These are phyloP conservation scores for Capniomyces stellatus DNA, from an alignment of 371 early-diverging fungal species.

Conservation along the genomic window DNA sequence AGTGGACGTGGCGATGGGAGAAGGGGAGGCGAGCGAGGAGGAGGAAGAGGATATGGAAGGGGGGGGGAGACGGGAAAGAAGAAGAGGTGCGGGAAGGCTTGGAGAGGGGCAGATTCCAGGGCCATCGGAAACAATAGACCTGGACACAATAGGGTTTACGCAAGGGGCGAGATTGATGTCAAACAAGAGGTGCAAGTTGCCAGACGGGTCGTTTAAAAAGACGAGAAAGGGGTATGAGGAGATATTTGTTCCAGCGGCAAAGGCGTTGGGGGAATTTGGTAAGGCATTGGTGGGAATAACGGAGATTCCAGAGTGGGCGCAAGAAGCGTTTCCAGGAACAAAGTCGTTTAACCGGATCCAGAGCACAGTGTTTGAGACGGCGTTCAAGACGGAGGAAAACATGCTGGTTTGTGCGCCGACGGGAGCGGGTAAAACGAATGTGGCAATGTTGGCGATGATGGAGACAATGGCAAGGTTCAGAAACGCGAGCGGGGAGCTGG, in stretches of 20 bases:
- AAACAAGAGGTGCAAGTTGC: slow-evolving; percentile 82
- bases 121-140: slow-evolving; percentile 41
- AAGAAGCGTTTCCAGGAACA: slow-evolving; percentile 55
- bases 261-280: slow-evolving; percentile 35
- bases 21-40: slow-evolving; percentile 6
- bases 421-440: slow-evolving; percentile 98
- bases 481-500: slow-evolving; percentile 56
- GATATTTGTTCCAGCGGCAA: slow-evolving; percentile 86
- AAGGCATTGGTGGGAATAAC: slow-evolving; percentile 55
- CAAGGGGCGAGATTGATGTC: slow-evolving; percentile 93
- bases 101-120: no score
- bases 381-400: slow-evolving; percentile 81
- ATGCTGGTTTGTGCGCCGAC: slow-evolving; percentile 98
- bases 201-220: slow-evolving; percentile 84
- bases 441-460: slow-evolving; percentile 90
- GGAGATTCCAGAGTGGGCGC: slow-evolving; percentile 75
- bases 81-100: no score
- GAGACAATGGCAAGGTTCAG: slow-evolving; percentile 63
- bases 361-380: slow-evolving; percentile 69
- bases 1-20: slow-evolving; percentile 7
- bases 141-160: slow-evolving; percentile 66
- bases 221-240: slow-evolving; percentile 94
- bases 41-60: slow-evolving; percentile 20
- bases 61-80: background rate
- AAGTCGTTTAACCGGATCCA: slow-evolving; percentile 79